Percentiles rank a stretch among this genome's conserved stretches.
These are phyloP conservation scores for Bryoglossum gracile DNA, from an alignment of 495 filamentous ascomycete species.

Conservation along the genomic window DNA sequence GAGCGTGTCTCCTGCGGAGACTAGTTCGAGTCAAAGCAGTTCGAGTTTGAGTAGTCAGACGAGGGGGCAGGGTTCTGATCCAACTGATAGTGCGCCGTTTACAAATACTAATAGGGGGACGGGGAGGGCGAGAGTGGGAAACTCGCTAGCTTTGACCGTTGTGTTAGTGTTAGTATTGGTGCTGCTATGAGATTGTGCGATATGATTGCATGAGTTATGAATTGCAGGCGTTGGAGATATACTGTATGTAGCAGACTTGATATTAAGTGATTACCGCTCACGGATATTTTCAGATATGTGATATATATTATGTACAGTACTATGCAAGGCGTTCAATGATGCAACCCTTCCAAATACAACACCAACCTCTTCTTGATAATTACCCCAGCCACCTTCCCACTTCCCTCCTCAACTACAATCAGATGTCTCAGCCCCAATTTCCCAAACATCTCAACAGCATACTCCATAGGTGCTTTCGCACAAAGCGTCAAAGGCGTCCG, in stretches of 20 bases:
- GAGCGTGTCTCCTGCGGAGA: not conserved
- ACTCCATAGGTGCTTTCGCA: slow-evolving; percentile 47
- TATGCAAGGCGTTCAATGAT: not conserved
- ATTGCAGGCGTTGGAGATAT: not conserved
- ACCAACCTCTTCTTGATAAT: slow-evolving; percentile 35
- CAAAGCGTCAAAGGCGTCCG: slow-evolving; percentile 43
- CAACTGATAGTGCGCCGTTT: slow-evolving; percentile 15
- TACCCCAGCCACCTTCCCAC: slow-evolving; percentile 29
- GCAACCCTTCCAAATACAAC: slow-evolving; percentile 27
- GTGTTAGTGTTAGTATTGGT: not conserved
- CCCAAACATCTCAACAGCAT: slow-evolving; percentile 51
- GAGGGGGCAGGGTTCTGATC: not conserved
- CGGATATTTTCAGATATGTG: not conserved
- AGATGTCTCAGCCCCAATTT: slow-evolving; percentile 46
- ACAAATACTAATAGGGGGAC: slow-evolving; percentile 9
- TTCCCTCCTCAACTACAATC: slow-evolving; percentile 41
- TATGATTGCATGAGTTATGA: too few species aligned
- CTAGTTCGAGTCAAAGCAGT: not conserved
- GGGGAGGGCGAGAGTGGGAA: not conserved
- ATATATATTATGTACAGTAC: too few species aligned
- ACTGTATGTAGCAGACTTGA: not conserved
- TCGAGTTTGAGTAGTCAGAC: not conserved
- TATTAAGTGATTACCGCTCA: too few species aligned
- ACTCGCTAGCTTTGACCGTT: slow-evolving; percentile 6
- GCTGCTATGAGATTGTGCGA: slow-evolving; percentile 1